These are phyloP conservation scores for Polytrichum formosum DNA, from an alignment of 225 moss, liverwort and hornwort genomes.

Conservation along the genomic window DNA sequence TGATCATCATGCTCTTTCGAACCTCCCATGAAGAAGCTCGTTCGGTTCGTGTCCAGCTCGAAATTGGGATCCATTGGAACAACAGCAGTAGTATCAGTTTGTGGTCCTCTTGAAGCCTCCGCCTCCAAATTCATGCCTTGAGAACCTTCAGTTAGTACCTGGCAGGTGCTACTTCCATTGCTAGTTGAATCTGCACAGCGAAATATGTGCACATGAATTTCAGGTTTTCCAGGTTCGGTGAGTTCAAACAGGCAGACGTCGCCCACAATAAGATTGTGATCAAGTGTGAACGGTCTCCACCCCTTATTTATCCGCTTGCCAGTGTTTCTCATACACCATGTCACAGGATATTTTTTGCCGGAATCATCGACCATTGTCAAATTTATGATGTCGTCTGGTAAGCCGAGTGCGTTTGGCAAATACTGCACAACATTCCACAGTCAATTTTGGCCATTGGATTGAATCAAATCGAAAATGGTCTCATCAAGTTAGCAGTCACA, in stretches of 20 bases:
- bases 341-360: neutral
- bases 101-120: too few species aligned
- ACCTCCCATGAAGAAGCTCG: too few species aligned
- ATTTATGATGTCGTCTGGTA: neutral
- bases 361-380: neutral
- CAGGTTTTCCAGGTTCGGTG: neutral
- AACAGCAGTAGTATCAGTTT: too few species aligned
- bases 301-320: neutral
- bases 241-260: conserved; percentile 5
- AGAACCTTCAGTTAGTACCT: too few species aligned
- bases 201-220: conserved; percentile 1
- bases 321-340: neutral
- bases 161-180: too few species aligned
- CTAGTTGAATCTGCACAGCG: neutral
- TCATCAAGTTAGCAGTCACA: too few species aligned
- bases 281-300: neutral
- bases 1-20: too few species aligned
- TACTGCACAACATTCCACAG: neutral
- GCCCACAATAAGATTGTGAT: conserved; percentile 1
- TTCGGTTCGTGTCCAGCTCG: too few species aligned
- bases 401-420: neutral
- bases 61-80: too few species aligned
- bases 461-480: neutral
- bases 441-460: too few species aligned
- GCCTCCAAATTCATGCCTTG: too few species aligned